phyloP scores from a whole-genome alignment of 768 basidiomycete genomes.

The Lepiota brunneoincarnata region DNA sequence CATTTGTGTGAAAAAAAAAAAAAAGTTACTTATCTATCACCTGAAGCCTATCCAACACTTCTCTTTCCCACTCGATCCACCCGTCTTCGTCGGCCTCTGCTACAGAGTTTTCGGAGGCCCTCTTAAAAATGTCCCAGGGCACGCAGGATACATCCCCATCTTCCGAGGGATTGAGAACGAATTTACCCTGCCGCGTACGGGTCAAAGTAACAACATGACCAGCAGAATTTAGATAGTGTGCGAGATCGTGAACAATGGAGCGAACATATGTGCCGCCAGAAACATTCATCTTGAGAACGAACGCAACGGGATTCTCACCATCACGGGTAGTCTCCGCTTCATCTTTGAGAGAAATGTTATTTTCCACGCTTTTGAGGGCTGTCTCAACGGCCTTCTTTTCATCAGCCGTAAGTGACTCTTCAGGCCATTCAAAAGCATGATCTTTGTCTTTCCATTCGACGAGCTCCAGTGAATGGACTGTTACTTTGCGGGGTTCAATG shows the following conservation, averaged over 20 bases:
- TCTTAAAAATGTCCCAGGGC: conserved; percentile 72
- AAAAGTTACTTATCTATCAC: conserved; percentile 37
- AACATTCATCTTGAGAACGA: conserved; percentile 89
- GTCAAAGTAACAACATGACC: conserved; percentile 93
- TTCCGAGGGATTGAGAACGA: conserved; percentile 43
- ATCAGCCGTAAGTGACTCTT: conserved; percentile 61
- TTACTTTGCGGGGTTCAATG: conserved; percentile 84
- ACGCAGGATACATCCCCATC: conserved; percentile 61
- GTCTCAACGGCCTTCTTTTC: conserved; percentile 69
- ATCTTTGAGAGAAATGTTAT: conserved; percentile 36
- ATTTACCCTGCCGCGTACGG: conserved; percentile 86
- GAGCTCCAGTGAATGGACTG: conserved; percentile 77
- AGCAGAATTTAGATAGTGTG: conserved; percentile 76
- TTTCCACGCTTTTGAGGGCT: conserved; percentile 53
- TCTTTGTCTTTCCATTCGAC: conserved; percentile 73
- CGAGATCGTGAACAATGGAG: conserved; percentile 92
- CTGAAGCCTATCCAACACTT: conserved; percentile 67
- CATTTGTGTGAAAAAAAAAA: not conserved
- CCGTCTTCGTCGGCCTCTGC: conserved; percentile 66
- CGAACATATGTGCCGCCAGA: conserved; percentile 97
- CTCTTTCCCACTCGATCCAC: conserved; percentile 79
- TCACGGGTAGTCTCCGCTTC: conserved; percentile 28
- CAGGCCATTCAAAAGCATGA: conserved; percentile 79
- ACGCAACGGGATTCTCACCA: conserved; percentile 61
- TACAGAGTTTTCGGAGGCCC: conserved; percentile 44